phyloP scores from a whole-genome alignment of 2,329 filamentous ascomycete species.

The Scedosporium apiospermum region DNA sequence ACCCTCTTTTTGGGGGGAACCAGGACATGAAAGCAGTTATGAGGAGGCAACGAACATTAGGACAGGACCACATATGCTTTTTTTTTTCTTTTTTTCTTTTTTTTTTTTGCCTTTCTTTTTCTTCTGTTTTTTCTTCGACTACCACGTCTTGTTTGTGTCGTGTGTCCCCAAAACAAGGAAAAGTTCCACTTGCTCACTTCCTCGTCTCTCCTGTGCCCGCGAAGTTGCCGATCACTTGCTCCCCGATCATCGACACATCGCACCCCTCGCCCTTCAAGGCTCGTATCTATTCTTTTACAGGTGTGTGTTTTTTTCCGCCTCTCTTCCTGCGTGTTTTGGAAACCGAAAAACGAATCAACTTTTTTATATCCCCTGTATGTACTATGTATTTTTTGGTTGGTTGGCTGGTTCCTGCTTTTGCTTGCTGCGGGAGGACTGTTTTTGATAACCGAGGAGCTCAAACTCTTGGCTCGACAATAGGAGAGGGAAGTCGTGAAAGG shows the following conservation, averaged over 20 bases:
- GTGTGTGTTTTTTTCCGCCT: neutral
- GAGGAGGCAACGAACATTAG: neutral
- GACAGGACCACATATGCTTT: neutral
- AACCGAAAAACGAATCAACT: neutral
- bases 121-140: neutral
- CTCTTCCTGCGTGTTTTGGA: neutral
- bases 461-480: neutral
- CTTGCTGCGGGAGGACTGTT: too few species aligned
- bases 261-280: too few species aligned
- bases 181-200: too few species aligned
- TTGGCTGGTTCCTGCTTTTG: neutral
- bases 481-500: too few species aligned
- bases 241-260: too few species aligned
- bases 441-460: too few species aligned
- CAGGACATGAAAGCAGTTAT: neutral
- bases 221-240: too few species aligned
- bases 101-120: neutral
- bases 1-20: neutral
- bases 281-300: too few species aligned
- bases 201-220: too few species aligned
- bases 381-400: neutral
- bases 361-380: neutral
- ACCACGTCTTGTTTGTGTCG: too few species aligned
- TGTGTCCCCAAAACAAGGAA: too few species aligned
- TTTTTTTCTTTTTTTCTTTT: neutral